Evolutionary conservation across 1,284 basidiomycete species (phyloP), one percentile per base, ranked within the genome.

Genomic region (Naganishia cerealis): DNA sequence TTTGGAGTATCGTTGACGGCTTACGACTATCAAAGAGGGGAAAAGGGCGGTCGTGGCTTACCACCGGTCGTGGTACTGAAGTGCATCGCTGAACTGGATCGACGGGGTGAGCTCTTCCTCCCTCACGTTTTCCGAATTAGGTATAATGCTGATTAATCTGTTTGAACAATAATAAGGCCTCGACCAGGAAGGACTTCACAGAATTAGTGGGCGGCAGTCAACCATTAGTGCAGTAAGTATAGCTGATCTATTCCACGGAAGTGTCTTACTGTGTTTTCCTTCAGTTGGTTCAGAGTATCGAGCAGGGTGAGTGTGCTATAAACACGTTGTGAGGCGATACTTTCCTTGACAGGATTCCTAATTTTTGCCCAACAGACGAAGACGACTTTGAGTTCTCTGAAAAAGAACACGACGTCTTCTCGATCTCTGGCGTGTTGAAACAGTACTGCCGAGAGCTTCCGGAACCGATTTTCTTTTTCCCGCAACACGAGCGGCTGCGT

Each of bases 1-100:
- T 98, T 98, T 77, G 95, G 95, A 29, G 89, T 97, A 71, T 88
- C 87, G 71, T 81, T 99, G 65, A 88, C 89, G 63, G 94, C 98
- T 78, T 98, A 99, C 77, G 91, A 94, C 13, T 92, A 90, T 39
- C 86, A 90, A 5, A 87, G 92, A 70, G 86, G 86, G 57, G 84
- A 83, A 46, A 89, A 91, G 52, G 85, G 86, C 12, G 86, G 91
- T 72, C 78, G 81, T 26, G 79, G 79, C 4, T 67, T 75, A 38
- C 84, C 91, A 2, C 95, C 95, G 0, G 88, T 88, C 76, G 90
- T 98, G 67, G 84, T 98, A 12, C 85, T 85, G 68, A 87, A 94
- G 71, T 94, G 91, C 78, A 88, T 96, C 68, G 83, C 86, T 63
- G 92, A 92, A 73, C 87, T 97, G 46, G 92, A 96, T 75, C 83